Percentiles rank a stretch among this genome's conserved stretches.
phyloP scores from a whole-genome alignment of 163 green algal genomes.

The Scenedesmus sp. region DNA sequence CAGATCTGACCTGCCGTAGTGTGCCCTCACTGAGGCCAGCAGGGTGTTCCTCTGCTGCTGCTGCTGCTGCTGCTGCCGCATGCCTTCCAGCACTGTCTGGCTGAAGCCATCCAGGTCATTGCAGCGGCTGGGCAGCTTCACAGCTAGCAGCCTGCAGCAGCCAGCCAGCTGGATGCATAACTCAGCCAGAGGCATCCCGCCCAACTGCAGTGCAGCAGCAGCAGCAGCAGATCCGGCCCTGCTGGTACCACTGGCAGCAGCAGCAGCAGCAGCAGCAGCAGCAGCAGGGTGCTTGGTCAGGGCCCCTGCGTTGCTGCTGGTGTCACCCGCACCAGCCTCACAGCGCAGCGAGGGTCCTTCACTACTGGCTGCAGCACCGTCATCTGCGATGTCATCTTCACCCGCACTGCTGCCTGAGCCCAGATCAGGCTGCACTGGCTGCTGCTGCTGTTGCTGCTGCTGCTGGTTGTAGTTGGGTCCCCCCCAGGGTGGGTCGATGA shows the following conservation, averaged over 20 bases:
- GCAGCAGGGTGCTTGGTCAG: neutral
- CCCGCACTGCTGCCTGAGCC: neutral
- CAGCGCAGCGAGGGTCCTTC: neutral
- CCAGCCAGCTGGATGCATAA: neutral
- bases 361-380: neutral
- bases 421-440: neutral
- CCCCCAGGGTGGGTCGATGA: slow-evolving; percentile 35
- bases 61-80: slow-evolving; percentile 20
- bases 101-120: neutral
- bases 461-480: slow-evolving; percentile 20
- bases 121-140: slow-evolving; percentile 39
- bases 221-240: neutral
- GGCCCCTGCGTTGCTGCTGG: neutral
- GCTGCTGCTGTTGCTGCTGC: slow-evolving; percentile 21
- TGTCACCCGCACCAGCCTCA: neutral
- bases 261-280: neutral
- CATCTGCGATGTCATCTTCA: neutral
- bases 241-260: neutral
- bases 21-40: neutral
- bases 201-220: neutral
- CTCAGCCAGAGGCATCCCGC: neutral
- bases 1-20: slow-evolving; percentile 16
- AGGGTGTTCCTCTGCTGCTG: neutral
- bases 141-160: slow-evolving; percentile 2
- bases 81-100: neutral